Base-by-base conservation (phyloP, 352 stramenopile species). In the Pythium coloratum region DNA sequence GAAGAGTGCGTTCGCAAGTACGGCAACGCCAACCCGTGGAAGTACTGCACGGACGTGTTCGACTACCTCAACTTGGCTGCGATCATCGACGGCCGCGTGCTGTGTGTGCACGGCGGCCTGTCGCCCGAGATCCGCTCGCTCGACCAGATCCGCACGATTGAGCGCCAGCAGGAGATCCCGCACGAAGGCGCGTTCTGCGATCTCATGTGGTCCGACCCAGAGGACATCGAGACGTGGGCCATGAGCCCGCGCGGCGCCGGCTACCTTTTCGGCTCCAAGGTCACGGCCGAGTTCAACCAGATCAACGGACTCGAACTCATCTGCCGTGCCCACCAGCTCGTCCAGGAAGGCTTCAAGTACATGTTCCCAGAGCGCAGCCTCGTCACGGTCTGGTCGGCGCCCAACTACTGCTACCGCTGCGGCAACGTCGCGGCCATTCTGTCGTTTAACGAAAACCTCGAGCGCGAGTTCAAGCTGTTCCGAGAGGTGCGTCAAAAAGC, bases 181-280 rank as follows among this genome's bases (percentile, higher is more conserved):
- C 94, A 98, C 66, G 90, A 96, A 74, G 96, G 97, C 59, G 93
- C 96, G 12, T 98, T 99, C 76, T 99, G 94, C 68, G 97, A 99
- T 83, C 88, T 99, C 70, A 97, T 99, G 76, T 99, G 97, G 97
- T 98, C 94, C 20, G 97, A 99, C 74, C 97, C 97, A 0, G 95
- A 98, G 72, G 94, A 98, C 59, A 98, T 94, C 69, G 90, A 96
- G 65, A 90, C 82, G 62, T 96, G 89, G 90, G 88, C 86, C 14
- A 92, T 96, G 78, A 95, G 84, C 67, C 89, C 89, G n/a, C 86
- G 90, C 55, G 90, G 90, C 12, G 90, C 90, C 10, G 90, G 90
- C 34, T 97, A 94, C 59, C 75, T 97, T 20, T 97, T 97, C 62
- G 90, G 90, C 38, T 78, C 76, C 30, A 93, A 96, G 70, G 89